These are phyloP conservation scores for Lachnellula hyalina DNA, from an alignment of 2,329 filamentous ascomycete species.

Conservation along the genomic window DNA sequence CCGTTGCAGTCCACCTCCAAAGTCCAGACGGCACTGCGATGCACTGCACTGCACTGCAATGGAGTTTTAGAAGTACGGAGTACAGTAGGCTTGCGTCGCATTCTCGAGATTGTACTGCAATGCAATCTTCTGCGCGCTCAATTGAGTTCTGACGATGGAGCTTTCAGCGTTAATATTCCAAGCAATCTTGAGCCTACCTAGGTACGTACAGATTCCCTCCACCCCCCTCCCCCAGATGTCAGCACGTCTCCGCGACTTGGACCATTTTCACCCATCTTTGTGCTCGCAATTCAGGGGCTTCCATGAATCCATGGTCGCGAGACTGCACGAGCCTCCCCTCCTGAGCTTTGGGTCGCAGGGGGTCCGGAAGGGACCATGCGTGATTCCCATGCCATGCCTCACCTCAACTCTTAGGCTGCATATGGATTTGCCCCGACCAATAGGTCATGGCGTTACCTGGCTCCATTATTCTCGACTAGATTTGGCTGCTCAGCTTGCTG, in stretches of 20 bases:
- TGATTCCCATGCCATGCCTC: too few relatives aligned
- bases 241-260: too few relatives aligned
- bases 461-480: background rate
- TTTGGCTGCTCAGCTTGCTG: background rate
- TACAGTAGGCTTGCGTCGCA: too few relatives aligned
- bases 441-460: background rate
- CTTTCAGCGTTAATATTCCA: too few relatives aligned
- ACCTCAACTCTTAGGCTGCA: background rate
- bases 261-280: background rate
- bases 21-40: background rate
- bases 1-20: background rate
- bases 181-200: too few relatives aligned
- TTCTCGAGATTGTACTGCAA: too few relatives aligned
- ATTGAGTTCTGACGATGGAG: too few relatives aligned
- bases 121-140: too few relatives aligned
- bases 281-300: background rate
- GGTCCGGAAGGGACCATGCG: background rate
- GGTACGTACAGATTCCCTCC: background rate
- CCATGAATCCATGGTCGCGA: background rate
- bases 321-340: background rate
- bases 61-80: too few relatives aligned
- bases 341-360: too few relatives aligned
- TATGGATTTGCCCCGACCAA: background rate
- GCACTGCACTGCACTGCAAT: background rate
- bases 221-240: too few relatives aligned